Conservation (phyloP, 176 grass and related monocot species). For the Metroxylon sagu region DNA sequence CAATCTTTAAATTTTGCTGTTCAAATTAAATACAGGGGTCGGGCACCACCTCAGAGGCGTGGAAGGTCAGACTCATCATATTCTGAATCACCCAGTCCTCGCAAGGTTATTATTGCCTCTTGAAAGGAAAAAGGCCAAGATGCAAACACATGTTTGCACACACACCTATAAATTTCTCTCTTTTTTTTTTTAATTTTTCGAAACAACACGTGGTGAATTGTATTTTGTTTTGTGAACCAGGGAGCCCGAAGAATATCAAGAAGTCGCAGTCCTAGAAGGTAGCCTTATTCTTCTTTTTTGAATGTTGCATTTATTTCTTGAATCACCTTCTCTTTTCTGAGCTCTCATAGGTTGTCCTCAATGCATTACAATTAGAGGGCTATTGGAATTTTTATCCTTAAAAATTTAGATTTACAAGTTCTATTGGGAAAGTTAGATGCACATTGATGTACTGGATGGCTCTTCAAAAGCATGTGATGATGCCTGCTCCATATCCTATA, state of each 20-base stretch:
- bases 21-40: slow-evolving; percentile 41
- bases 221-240: slow-evolving; percentile 17
- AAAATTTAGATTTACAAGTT: too few species aligned
- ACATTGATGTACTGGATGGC: too few species aligned
- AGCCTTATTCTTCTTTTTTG: background rate
- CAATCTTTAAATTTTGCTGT: background rate
- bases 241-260: slow-evolving; percentile 77
- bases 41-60: slow-evolving; percentile 77
- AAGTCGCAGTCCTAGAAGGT: slow-evolving; percentile 95
- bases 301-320: background rate
- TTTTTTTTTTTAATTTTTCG: too few species aligned
- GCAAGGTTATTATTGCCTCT: slow-evolving; percentile 20
- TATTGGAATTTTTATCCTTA: too few species aligned
- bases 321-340: background rate
- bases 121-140: too few species aligned
- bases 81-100: slow-evolving; percentile 84
- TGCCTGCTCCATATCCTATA: too few species aligned
- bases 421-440: too few species aligned
- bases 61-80: slow-evolving; percentile 84
- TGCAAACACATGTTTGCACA: too few species aligned
- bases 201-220: background rate
- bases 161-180: too few species aligned
- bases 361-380: background rate
- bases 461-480: too few species aligned
- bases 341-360: background rate